A percentile compares a stretch with the other conserved stretches of the same genome.
These are phyloP conservation scores for Malassezia globosa DNA, from an alignment of 1,284 basidiomycete genomes.

Conservation along the genomic window DNA sequence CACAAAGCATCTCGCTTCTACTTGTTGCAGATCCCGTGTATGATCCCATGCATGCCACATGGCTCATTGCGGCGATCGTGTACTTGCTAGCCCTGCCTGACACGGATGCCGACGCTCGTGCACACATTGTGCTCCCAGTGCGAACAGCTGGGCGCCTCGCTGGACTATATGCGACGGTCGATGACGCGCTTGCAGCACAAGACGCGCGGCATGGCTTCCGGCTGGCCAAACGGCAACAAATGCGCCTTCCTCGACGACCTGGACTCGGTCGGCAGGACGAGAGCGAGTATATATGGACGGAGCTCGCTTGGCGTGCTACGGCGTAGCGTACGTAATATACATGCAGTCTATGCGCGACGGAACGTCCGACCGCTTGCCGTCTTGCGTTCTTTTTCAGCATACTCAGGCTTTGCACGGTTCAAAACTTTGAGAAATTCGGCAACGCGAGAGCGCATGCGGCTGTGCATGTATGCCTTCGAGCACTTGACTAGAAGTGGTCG, in stretches of 20 bases:
- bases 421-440: slow-evolving; percentile 95
- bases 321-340: slow-evolving; percentile 4
- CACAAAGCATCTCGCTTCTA: slow-evolving; percentile 6
- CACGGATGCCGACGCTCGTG: slow-evolving; percentile 13
- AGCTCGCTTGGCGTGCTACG: slow-evolving; percentile 6
- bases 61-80: slow-evolving; percentile 11
- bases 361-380: slow-evolving; percentile 57
- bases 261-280: slow-evolving; percentile 16
- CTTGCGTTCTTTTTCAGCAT: slow-evolving; percentile 69
- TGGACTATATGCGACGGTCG: slow-evolving; percentile 13
- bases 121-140: slow-evolving; percentile 13
- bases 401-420: slow-evolving; percentile 94
- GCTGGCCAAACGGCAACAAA: not conserved
- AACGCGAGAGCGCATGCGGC: slow-evolving; percentile 85
- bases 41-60: slow-evolving; percentile 13
- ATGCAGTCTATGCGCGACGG: slow-evolving; percentile 24
- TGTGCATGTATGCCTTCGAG: slow-evolving; percentile 98
- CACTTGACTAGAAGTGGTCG: slow-evolving; percentile 81
- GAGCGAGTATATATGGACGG: slow-evolving; percentile 17
- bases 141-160: slow-evolving; percentile 13
- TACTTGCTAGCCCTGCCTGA: slow-evolving; percentile 12
- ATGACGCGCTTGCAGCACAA: slow-evolving; percentile 3
- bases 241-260: slow-evolving; percentile 3
- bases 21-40: slow-evolving; percentile 15
- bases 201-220: slow-evolving; percentile 1